Conservation (phyloP, 208 protist genomes). For the Trichomonas vaginalis region DNA sequence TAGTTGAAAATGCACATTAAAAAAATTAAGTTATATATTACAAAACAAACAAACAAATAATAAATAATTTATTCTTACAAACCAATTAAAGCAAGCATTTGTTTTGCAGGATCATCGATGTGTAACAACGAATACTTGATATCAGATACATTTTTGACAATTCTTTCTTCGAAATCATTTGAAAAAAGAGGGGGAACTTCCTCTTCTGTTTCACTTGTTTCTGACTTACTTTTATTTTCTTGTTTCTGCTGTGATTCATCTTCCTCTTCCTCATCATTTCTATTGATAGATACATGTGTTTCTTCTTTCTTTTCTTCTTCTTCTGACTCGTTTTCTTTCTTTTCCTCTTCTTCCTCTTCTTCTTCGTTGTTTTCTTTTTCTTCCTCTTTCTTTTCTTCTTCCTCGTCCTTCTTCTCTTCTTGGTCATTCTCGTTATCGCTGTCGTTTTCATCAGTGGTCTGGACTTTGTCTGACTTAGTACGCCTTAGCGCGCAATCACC, state of each 20-base stretch:
- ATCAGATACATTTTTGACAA: neutral
- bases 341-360: neutral
- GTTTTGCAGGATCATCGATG: neutral
- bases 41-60: neutral
- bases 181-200: neutral
- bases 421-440: neutral
- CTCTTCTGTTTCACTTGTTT: neutral
- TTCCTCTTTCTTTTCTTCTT: neutral
- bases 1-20: too few species aligned
- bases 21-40: too few species aligned
- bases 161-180: neutral
- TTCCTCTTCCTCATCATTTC: neutral
- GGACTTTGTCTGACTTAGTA: neutral
- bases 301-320: neutral
- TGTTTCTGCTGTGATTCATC: neutral
- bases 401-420: neutral
- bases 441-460: neutral
- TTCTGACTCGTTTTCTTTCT: neutral
- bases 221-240: too few species aligned
- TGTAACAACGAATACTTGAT: neutral
- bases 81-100: neutral
- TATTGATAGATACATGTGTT: neutral
- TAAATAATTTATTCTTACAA: neutral
- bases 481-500: neutral
- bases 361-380: neutral